Evolutionary conservation across 2,329 filamentous ascomycete species (phyloP).

Genomic region (Paraphoma sp.): DNA sequence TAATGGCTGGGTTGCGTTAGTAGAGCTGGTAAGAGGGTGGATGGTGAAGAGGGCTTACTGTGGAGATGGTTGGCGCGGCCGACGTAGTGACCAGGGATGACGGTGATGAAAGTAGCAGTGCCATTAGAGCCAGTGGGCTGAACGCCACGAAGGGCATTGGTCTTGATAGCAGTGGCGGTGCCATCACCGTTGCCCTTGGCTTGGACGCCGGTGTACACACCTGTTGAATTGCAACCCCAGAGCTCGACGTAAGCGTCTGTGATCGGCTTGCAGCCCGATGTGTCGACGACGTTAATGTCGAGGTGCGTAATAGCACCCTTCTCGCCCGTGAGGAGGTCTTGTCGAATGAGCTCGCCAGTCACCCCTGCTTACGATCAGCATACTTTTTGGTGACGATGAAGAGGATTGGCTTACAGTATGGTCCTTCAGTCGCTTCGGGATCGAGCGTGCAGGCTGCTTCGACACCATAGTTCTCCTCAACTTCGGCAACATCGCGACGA

Average conservation of each 20-base stretch:
- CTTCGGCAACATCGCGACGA: slow-evolving; percentile 34
- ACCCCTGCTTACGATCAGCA: slow-evolving; percentile 41
- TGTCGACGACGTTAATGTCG: slow-evolving; percentile 62
- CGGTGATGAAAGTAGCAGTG: slow-evolving; percentile 57
- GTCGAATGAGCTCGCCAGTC: slow-evolving; percentile 58
- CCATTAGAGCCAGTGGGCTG: slow-evolving; percentile 56
- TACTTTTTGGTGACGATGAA: not conserved
- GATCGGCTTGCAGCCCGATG: slow-evolving; percentile 60
- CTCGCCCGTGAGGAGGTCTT: slow-evolving; percentile 58
- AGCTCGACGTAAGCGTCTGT: slow-evolving; percentile 59
- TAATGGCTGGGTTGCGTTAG: slow-evolving; percentile 29
- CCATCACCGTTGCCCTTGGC: slow-evolving; percentile 44
- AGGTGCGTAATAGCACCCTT: slow-evolving; percentile 58
- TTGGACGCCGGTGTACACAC: slow-evolving; percentile 58
- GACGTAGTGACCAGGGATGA: slow-evolving; percentile 53
- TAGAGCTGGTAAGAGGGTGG: not conserved
- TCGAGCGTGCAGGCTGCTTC: slow-evolving; percentile 42
- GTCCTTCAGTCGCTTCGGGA: slow-evolving; percentile 41
- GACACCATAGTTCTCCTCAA: slow-evolving; percentile 33
- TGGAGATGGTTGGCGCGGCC: slow-evolving; percentile 43
- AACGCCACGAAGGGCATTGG: slow-evolving; percentile 56
- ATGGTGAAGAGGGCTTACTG: slow-evolving; percentile 23
- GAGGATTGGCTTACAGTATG: slow-evolving; percentile 35
- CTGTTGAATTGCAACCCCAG: slow-evolving; percentile 50
- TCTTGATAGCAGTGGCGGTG: slow-evolving; percentile 29